A percentile compares a stretch with the other conserved stretches of the same genome.
Conservation (phyloP, 169 alveolate genomes). For the Plasmodium knowlesi region DNA sequence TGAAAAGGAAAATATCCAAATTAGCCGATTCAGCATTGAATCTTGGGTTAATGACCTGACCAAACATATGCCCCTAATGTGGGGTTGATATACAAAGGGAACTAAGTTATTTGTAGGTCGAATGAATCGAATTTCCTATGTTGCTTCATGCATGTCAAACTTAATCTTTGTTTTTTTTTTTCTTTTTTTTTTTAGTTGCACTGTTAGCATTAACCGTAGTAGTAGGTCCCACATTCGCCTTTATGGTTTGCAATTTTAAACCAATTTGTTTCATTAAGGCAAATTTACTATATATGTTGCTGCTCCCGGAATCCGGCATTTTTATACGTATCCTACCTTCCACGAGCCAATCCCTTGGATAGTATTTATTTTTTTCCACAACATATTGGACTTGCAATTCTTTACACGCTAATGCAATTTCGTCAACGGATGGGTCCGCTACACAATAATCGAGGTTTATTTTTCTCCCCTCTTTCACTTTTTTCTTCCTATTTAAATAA, state of each 20-base stretch:
- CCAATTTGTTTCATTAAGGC: constrained; percentile 61
- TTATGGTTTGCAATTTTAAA: constrained; percentile 49
- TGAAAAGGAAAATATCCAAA: neutral
- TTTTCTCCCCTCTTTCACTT: constrained; percentile 81
- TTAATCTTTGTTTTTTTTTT: constrained; percentile 37
- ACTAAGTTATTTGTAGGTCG: neutral
- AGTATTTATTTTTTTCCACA: constrained; percentile 79
- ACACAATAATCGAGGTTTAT: constrained; percentile 78
- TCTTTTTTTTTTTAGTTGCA: constrained; percentile 23
- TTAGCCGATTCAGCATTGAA: neutral
- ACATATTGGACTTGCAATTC: constrained; percentile 77
- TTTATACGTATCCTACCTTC: constrained; percentile 83
- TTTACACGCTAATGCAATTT: constrained; percentile 82
- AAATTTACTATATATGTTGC: constrained; percentile 15
- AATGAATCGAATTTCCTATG: neutral
- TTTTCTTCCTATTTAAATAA: constrained; percentile 82
- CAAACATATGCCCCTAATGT: neutral
- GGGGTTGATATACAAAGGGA: neutral
- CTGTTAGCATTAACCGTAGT: neutral
- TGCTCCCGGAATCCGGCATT: constrained; percentile 14
- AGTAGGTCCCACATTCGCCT: constrained; percentile 27
- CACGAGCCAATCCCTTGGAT: constrained; percentile 82
- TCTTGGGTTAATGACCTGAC: neutral
- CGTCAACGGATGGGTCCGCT: constrained; percentile 82
- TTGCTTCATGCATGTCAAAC: neutral